Percentiles rank a stretch among this genome's conserved stretches.
Conservation (phyloP, 805 yeast species). For the Phaffomyces thermotolerans region DNA sequence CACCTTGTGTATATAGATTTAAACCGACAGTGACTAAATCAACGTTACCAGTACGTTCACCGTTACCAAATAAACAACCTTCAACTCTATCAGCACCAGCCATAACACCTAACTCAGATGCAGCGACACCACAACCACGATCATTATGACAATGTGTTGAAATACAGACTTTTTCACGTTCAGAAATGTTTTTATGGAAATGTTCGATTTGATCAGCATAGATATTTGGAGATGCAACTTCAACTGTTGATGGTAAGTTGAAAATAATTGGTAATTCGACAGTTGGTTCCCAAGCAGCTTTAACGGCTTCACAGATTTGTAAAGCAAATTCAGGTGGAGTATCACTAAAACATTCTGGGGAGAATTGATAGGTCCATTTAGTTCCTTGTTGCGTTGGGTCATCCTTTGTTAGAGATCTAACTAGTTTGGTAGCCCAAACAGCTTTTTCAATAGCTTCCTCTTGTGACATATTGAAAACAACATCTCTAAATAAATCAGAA, state of each 20-base stretch:
- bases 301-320: constrained; percentile 74
- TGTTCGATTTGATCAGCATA: constrained; percentile 80
- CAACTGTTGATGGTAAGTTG: constrained; percentile 78
- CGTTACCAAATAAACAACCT: constrained; percentile 78
- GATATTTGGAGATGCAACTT: constrained; percentile 66
- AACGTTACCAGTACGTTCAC: constrained; percentile 82
- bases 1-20: constrained; percentile 74
- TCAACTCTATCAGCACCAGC: constrained; percentile 87
- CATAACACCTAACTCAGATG: constrained; percentile 64
- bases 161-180: constrained; percentile 63
- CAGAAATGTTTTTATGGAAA: constrained; percentile 57
- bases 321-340: constrained; percentile 69
- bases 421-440: constrained; percentile 61
- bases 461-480: constrained; percentile 65
- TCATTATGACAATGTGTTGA: constrained; percentile 75
- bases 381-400: constrained; percentile 60
- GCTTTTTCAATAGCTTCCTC: constrained; percentile 65
- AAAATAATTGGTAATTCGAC: constrained; percentile 66
- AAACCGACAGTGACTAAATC: constrained; percentile 70
- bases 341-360: constrained; percentile 74
- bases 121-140: constrained; percentile 81
- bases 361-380: constrained; percentile 64
- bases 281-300: constrained; percentile 75
- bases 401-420: constrained; percentile 64
- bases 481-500: constrained; percentile 66